A percentile compares a stretch with the other conserved stretches of the same genome.
Conservation (phyloP, 2,329 filamentous ascomycete genomes). For the Pyrenophora teres region DNA sequence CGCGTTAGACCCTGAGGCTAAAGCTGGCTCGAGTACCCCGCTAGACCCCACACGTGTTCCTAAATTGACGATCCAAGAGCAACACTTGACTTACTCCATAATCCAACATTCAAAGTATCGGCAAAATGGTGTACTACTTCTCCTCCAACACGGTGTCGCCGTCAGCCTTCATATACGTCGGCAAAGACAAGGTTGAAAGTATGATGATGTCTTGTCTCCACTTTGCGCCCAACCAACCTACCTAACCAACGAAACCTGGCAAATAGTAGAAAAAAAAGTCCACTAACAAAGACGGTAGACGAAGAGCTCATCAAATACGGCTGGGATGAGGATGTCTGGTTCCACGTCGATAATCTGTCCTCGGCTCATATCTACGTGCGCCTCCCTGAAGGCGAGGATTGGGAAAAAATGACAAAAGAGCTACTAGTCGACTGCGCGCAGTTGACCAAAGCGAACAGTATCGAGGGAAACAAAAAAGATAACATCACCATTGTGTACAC, state of each 20-base stretch:
- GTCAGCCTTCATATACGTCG: constrained; percentile 87
- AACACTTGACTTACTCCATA: not conserved
- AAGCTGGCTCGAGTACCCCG: constrained; percentile 23
- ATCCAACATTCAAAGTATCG: not conserved
- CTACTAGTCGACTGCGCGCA: constrained; percentile 90
- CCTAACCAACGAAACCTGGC: no score
- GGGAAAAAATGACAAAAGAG: constrained; percentile 78
- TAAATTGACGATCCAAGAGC: constrained; percentile 29
- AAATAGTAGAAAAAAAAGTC: not conserved
- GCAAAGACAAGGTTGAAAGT: constrained; percentile 99
- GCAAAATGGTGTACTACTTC: constrained; percentile 90
- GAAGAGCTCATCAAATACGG: constrained; percentile 95
- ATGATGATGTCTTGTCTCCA: constrained; percentile 42
- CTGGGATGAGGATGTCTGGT: constrained; percentile 97
- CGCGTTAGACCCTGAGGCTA: constrained; percentile 9
- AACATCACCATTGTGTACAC: constrained; percentile 97
- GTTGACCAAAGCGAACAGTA: constrained; percentile 97
- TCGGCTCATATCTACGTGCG: constrained; percentile 96
- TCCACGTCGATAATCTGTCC: constrained; percentile 96
- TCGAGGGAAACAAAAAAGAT: constrained; percentile 99
- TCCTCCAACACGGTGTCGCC: constrained; percentile 83
- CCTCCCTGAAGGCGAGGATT: constrained; percentile 74
- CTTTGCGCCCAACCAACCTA: not conserved
- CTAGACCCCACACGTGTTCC: constrained; percentile 37
- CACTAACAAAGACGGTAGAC: constrained; percentile 60